Evolutionary conservation across 495 filamentous ascomycete genomes (phyloP).

Genomic region (Geoglossum glabrum): DNA sequence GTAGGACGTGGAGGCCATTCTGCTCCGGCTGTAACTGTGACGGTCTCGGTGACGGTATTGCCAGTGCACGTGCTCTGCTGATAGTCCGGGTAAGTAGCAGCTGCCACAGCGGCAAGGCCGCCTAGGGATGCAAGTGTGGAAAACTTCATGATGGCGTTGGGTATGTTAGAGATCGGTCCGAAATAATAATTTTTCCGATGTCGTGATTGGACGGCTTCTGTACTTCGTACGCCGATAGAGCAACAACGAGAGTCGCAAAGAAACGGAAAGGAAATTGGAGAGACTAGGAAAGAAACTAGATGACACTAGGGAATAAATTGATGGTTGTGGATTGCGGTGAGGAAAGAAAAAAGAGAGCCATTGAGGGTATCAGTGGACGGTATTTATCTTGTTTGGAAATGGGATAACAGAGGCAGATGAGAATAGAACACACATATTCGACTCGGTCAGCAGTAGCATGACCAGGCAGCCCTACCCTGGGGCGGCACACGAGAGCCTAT

Average conservation of each 20-base stretch:
- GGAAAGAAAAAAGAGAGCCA: background rate
- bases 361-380: background rate
- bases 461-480: too few species aligned
- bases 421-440: background rate
- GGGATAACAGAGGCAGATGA: background rate
- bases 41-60: background rate
- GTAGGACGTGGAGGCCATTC: background rate
- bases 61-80: background rate
- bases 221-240: background rate
- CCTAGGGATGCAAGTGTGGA: background rate
- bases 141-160: background rate
- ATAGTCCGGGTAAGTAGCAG: background rate
- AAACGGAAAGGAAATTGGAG: background rate
- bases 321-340: constrained; percentile 1
- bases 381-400: background rate
- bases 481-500: too few species aligned
- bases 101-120: constrained; percentile 2
- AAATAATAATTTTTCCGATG: background rate
- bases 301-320: constrained; percentile 4
- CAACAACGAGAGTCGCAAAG: background rate
- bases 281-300: background rate
- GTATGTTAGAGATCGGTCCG: background rate
- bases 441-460: too few species aligned
- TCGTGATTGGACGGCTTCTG: background rate
- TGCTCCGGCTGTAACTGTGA: background rate